phyloP scores from a whole-genome alignment of 768 basidiomycete species.

The Lentinus tigrinus region DNA sequence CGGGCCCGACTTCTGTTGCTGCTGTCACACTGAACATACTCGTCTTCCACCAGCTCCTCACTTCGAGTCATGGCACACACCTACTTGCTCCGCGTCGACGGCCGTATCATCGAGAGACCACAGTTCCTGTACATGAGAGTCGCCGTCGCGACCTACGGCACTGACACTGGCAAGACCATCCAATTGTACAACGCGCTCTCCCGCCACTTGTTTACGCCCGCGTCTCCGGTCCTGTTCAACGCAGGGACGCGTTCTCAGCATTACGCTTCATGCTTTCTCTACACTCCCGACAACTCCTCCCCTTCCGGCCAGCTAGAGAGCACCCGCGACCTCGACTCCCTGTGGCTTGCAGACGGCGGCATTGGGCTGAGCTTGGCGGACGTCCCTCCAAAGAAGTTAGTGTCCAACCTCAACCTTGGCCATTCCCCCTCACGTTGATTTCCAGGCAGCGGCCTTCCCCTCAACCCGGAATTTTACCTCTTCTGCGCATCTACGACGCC shows the following conservation, averaged over 20 bases:
- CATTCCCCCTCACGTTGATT: no score
- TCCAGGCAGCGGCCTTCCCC: no score
- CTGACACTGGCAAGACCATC: not conserved
- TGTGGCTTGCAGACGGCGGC: not conserved
- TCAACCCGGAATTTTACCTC: not conserved
- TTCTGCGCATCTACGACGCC: not conserved
- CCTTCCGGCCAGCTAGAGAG: not conserved
- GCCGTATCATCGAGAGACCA: not conserved
- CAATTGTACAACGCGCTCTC: not conserved
- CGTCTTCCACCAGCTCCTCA: no score
- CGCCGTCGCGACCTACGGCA: not conserved
- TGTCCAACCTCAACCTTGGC: no score
- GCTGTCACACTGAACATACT: not conserved
- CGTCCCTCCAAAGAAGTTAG: not conserved
- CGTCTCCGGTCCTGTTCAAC: not conserved
- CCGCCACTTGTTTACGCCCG: not conserved
- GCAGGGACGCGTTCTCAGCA: not conserved
- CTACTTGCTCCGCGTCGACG: not conserved
- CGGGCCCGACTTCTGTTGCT: not conserved
- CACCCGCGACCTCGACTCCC: not conserved
- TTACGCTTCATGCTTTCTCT: not conserved
- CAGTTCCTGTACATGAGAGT: not conserved
- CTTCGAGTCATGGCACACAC: not conserved
- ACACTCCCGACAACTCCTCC: not conserved
- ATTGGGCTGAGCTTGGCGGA: not conserved